Evolutionary conservation across 2,329 filamentous ascomycete species (phyloP).

Genomic region (Diplodia seriata): DNA sequence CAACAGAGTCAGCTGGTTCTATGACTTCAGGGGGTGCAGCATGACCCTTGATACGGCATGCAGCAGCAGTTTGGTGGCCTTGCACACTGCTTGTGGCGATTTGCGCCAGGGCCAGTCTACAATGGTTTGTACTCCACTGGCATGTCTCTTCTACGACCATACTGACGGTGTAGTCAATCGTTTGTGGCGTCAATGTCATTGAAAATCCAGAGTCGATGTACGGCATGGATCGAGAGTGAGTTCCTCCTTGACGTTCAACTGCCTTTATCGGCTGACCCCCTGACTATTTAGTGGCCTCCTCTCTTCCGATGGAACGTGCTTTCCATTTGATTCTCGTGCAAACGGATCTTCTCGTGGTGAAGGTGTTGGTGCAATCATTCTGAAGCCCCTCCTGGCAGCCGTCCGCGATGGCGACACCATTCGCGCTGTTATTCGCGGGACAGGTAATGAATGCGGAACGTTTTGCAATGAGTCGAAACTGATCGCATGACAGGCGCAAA

Average conservation of each 20-base stretch:
- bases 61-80: constrained; percentile 39
- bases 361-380: constrained; percentile 62
- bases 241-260: background rate
- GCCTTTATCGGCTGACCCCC: background rate
- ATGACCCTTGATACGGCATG: constrained; percentile 47
- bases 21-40: constrained; percentile 36
- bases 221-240: constrained; percentile 5
- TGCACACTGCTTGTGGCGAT: constrained; percentile 40
- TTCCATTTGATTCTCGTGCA: constrained; percentile 58
- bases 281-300: constrained; percentile 35
- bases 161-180: constrained; percentile 36
- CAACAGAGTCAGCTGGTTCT: constrained; percentile 30
- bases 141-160: background rate
- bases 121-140: constrained; percentile 5
- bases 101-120: constrained; percentile 33
- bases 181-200: constrained; percentile 38
- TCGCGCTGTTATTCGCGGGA: constrained; percentile 52
- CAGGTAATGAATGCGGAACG: constrained; percentile 47
- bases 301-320: constrained; percentile 42
- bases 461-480: constrained; percentile 50
- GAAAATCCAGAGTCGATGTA: constrained; percentile 38
- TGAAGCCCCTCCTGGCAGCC: constrained; percentile 66
- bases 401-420: constrained; percentile 63
- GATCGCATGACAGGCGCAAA: constrained; percentile 34
- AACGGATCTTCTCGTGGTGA: constrained; percentile 71